Conservation (phyloP, 2,329 filamentous ascomycete species). For the Sporothrix brunneoviolacea region DNA sequence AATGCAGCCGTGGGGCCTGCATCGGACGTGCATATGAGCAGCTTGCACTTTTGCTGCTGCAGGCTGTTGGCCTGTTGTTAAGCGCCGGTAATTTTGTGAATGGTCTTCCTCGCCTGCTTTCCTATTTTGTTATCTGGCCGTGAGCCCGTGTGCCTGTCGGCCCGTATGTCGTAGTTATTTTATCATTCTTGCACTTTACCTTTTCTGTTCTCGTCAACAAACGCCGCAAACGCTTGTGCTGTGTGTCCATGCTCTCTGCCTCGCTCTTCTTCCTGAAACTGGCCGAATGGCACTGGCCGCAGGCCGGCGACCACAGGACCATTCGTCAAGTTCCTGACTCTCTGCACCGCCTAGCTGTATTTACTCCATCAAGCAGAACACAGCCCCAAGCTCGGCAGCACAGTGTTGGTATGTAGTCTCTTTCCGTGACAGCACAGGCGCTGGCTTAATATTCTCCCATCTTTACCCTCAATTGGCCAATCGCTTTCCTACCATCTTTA, state of each 20-base stretch:
- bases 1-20: not conserved
- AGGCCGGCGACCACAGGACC: too few relatives aligned
- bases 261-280: not conserved
- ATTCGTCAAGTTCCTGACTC: too few relatives aligned
- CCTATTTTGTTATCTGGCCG: not conserved
- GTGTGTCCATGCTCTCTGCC: not conserved
- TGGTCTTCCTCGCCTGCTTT: not conserved
- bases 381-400: too few relatives aligned
- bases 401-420: too few relatives aligned
- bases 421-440: too few relatives aligned
- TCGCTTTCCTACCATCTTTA: too few relatives aligned
- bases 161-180: not conserved
- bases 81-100: constrained; percentile 4
- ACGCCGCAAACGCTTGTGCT: constrained; percentile 3
- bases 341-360: too few relatives aligned
- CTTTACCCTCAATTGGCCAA: too few relatives aligned
- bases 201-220: not conserved
- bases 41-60: not conserved
- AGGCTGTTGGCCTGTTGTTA: constrained; percentile 5
- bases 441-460: too few relatives aligned
- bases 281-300: too few relatives aligned
- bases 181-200: not conserved
- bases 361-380: too few relatives aligned
- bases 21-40: not conserved
- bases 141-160: not conserved